phyloP scores from a whole-genome alignment of 805 yeast genomes.

The Hanseniaspora nectarophila region DNA sequence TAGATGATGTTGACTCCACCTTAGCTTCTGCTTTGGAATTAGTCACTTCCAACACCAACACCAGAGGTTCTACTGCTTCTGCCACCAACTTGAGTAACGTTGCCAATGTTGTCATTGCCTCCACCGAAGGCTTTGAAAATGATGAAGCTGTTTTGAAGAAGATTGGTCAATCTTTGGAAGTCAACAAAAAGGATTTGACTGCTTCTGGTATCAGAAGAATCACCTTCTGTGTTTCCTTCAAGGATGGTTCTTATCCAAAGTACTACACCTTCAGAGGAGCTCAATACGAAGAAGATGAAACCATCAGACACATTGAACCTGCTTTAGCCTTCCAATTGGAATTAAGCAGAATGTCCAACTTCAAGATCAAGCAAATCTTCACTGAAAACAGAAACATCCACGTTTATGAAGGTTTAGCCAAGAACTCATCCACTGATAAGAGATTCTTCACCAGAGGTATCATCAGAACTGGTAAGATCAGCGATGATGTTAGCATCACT shows the following conservation, averaged over 20 bases:
- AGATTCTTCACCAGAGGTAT: slow-evolving; percentile 96
- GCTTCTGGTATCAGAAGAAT: slow-evolving; percentile 78
- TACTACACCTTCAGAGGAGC: slow-evolving; percentile 94
- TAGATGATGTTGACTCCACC: slow-evolving; percentile 84
- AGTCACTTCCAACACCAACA: slow-evolving; percentile 38
- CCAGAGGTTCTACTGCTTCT: slow-evolving; percentile 43
- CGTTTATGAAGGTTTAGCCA: slow-evolving; percentile 92
- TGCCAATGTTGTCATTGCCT: slow-evolving; percentile 64
- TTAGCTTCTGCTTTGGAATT: slow-evolving; percentile 62
- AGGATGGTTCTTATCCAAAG: slow-evolving; percentile 80
- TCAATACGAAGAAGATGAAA: slow-evolving; percentile 71
- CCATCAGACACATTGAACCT: slow-evolving; percentile 95
- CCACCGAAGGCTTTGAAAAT: slow-evolving; percentile 57
- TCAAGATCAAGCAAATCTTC: slow-evolving; percentile 85
- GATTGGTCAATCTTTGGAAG: slow-evolving; percentile 53
- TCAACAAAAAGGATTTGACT: slow-evolving; percentile 55
- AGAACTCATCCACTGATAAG: slow-evolving; percentile 85
- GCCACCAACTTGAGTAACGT: slow-evolving; percentile 53
- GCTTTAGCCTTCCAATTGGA: slow-evolving; percentile 96
- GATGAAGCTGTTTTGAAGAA: slow-evolving; percentile 58
- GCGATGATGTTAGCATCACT: slow-evolving; percentile 84
- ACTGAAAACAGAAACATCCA: slow-evolving; percentile 96
- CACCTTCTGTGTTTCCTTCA: slow-evolving; percentile 77
- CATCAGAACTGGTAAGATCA: slow-evolving; percentile 86
- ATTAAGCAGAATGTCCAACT: slow-evolving; percentile 84